Evolutionary conservation across 2,329 filamentous ascomycete genomes (phyloP), one percentile per base, ranked within the genome.

Genomic region (Fusarium tricinctum): DNA sequence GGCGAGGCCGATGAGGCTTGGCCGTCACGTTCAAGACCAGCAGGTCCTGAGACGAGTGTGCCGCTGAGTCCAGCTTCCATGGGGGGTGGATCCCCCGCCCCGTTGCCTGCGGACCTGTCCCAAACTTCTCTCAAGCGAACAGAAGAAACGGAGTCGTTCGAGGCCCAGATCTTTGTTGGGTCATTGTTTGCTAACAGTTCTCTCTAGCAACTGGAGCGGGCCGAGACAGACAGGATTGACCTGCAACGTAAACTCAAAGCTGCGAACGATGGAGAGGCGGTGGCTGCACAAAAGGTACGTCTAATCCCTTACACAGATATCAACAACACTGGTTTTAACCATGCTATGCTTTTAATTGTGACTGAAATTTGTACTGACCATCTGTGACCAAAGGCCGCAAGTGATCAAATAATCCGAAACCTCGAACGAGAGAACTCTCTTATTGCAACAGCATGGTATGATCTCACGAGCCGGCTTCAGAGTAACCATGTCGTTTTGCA

Each of bases 361-460:
- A 58, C 50, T 51, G 44, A 47, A 67, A 52, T 30, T 26, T 44
- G 32, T 69, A 46, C 65, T 61, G 43, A 71, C 66, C 49, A 43
- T 58, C 43, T 38, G 42, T 58, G 22, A 38, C 23, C 15, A 46
- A 73, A 88, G 83, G 83, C 84, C 43, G 81, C 84, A 55, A 79
- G 78, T 67, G 86, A 88, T 46, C 81, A 86, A 74, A 80, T 83
- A 50, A 86, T 92, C 74, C 88, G 88, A 69, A 92, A 90, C 71
- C 85, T 97, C 61, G 87, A 91, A 77, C 88, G 91, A 71, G 93
- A 97, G 78, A 93, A 93, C 77, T 86, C 86, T 39, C 85, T 96
- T 75, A 93, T 97, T 73, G 84, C 90, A 26, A 91, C 89, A n/a
- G 93, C 93, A 3, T 97, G 92, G 92, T 94, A 94, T 80, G 92